Evolutionary conservation across 2,329 filamentous ascomycete species (phyloP), one percentile per base, ranked within the genome.

Genomic region (Pyrenochaeta sp.): DNA sequence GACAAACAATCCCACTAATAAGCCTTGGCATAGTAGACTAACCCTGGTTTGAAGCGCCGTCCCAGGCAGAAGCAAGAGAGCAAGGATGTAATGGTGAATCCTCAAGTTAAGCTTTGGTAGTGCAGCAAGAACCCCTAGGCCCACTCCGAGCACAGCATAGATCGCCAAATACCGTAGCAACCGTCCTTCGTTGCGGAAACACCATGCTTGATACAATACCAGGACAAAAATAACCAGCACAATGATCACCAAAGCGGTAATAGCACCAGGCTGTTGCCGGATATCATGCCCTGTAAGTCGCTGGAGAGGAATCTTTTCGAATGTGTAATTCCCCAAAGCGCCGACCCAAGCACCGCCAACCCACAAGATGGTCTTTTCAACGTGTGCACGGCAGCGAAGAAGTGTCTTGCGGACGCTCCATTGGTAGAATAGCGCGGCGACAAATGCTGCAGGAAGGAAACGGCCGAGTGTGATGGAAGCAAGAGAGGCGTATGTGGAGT

Each of bases 61-160:
- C 0, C 93, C 95, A 0, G 93, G 92, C 4, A 98, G 84, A 0
- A 99, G 83, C 0, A 98, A 81, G 12, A 99, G 84, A 1, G 89
- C 92, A 4, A 98, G 82, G 60, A 98, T 91, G 72, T 98, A 99
- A 75, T 99, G 95, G 72, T 99, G 95, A 51, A 99, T 92, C 30
- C 95, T 88, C 44, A 99, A 82, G 57, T 87, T 90, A 45, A 97
- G 85, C 7, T 87, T 85, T 0, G 94, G 94, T 5, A 97, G 77
- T 1, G 84, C 78, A 11, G 68, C 55, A 6, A 93, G 92, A 12
- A 98, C 83, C 1, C 97, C 83, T 0, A 97, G 81, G 14, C 97
- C 83, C 2, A 88, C 89, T 6, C 97, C 78, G 50, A 97, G 84
- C 1, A 89, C 77, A 14, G 81, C 83, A 73, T 97, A 97, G 10